phyloP scores from a whole-genome alignment of 1,284 basidiomycete species.

The Melanopsichium pennsylvanicum region DNA sequence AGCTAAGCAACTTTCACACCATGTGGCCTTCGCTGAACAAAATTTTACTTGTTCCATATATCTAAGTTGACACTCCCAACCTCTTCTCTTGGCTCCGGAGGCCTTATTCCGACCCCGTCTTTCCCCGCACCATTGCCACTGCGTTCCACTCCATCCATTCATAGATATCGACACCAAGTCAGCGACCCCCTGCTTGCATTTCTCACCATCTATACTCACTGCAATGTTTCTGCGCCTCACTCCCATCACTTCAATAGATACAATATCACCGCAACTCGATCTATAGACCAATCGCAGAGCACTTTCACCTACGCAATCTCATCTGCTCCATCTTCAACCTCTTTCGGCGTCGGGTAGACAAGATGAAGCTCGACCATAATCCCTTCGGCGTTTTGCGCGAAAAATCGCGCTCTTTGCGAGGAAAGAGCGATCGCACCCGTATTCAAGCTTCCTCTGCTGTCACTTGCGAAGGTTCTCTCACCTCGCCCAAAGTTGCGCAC shows the following conservation, averaged over 20 bases:
- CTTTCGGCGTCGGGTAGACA: background rate
- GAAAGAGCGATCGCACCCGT: constrained; percentile 26
- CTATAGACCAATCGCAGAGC: too few relatives aligned
- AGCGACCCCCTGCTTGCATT: too few relatives aligned
- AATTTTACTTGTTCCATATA: too few relatives aligned
- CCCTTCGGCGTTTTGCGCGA: constrained; percentile 25
- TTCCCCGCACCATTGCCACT: background rate
- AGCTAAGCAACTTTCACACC: too few relatives aligned
- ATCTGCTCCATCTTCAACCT: constrained; percentile 2
- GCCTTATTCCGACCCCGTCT: too few relatives aligned
- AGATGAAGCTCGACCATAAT: constrained; percentile 36
- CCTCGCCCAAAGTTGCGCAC: constrained; percentile 13
- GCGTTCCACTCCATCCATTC: background rate
- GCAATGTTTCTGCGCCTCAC: constrained; percentile 8
- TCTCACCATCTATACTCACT: background rate
- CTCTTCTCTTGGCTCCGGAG: too few relatives aligned
- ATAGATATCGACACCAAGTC: too few relatives aligned
- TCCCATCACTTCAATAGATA: background rate
- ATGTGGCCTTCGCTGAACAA: too few relatives aligned
- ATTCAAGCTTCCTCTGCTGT: constrained; percentile 23
- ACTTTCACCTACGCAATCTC: too few relatives aligned
- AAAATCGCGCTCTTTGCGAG: constrained; percentile 26
- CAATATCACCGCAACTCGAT: background rate
- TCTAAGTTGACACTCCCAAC: background rate
- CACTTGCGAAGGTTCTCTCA: constrained; percentile 13